phyloP scores from a whole-genome alignment of 1,284 basidiomycete species.

The Ganoderma lucidum region DNA sequence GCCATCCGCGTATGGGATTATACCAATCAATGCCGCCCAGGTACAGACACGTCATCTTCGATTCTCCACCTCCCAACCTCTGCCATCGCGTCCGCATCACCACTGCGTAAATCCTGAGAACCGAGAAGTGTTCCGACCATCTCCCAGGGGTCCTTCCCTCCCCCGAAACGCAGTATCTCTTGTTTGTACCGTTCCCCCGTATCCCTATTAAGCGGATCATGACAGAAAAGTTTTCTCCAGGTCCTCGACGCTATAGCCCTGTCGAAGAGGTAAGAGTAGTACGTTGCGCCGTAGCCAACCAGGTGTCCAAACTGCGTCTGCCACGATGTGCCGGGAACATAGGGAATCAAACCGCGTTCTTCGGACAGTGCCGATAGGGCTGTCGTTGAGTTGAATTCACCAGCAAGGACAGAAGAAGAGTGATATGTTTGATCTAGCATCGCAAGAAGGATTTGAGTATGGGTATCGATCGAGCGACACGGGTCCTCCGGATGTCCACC shows the following conservation, averaged over 20 bases:
- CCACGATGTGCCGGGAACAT: constrained; percentile 86
- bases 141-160: constrained; percentile 93
- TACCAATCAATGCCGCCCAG: constrained; percentile 34
- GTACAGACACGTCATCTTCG: constrained; percentile 62
- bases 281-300: constrained; percentile 96
- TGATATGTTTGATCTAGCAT: constrained; percentile 93
- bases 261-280: constrained; percentile 98
- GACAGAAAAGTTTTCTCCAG: constrained; percentile 81
- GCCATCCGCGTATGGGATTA: too few species aligned
- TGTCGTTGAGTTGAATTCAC: constrained; percentile 75
- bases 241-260: constrained; percentile 93
- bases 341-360: constrained; percentile 81
- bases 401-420: constrained; percentile 64
- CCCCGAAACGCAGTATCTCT: constrained; percentile 84
- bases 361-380: constrained; percentile 72
- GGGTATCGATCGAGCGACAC: constrained; percentile 85
- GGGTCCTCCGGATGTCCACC: constrained; percentile 73
- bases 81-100: constrained; percentile 84
- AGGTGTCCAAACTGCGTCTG: constrained; percentile 97
- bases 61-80: constrained; percentile 90
- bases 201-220: constrained; percentile 67
- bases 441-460: constrained; percentile 92
- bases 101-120: constrained; percentile 72
- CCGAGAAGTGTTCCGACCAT: constrained; percentile 86
- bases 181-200: constrained; percentile 83